Conservation (phyloP, 108 stramenopile species). For the Skeletonema costatum region DNA sequence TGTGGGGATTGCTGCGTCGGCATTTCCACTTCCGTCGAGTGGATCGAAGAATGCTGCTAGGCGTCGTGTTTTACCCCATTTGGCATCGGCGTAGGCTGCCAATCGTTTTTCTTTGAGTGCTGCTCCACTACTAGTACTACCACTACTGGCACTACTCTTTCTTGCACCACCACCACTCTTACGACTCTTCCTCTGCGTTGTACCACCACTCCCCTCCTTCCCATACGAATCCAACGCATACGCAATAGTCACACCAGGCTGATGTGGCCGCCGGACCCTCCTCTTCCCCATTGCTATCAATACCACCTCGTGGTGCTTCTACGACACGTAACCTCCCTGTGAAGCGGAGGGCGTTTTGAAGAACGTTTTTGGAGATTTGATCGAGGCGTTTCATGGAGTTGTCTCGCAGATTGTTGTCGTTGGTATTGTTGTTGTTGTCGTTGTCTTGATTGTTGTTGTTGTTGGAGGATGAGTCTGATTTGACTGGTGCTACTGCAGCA, state of each 20-base stretch:
- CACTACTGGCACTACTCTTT: background rate
- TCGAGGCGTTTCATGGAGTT: conserved; percentile 96
- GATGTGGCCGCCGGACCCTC: conserved; percentile 71
- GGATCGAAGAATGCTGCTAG: conserved; percentile 94
- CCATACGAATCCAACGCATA: conserved; percentile 62
- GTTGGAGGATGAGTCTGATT: background rate
- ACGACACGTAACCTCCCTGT: conserved; percentile 80
- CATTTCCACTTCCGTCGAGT: conserved; percentile 97
- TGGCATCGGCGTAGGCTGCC: conserved; percentile 8
- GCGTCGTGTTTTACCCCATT: conserved; percentile 42
- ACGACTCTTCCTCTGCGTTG: background rate
- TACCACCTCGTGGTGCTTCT: conserved; percentile 55
- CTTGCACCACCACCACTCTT: background rate
- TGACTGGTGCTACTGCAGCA: conserved; percentile 2
- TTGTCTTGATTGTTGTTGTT: background rate
- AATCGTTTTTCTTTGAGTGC: background rate
- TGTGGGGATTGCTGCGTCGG: conserved; percentile 97
- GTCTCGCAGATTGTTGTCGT: conserved; percentile 69
- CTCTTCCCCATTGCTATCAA: conserved; percentile 41
- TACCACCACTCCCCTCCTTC: conserved; percentile 4
- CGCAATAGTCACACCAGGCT: conserved; percentile 91
- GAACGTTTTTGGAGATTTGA: conserved; percentile 93
- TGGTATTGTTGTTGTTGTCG: conserved; percentile 22
- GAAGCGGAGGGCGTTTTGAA: conserved; percentile 92
- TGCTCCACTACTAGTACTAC: background rate